phyloP scores from a whole-genome alignment of 2,329 filamentous ascomycete species.

The Colletotrichum echinochloae region DNA sequence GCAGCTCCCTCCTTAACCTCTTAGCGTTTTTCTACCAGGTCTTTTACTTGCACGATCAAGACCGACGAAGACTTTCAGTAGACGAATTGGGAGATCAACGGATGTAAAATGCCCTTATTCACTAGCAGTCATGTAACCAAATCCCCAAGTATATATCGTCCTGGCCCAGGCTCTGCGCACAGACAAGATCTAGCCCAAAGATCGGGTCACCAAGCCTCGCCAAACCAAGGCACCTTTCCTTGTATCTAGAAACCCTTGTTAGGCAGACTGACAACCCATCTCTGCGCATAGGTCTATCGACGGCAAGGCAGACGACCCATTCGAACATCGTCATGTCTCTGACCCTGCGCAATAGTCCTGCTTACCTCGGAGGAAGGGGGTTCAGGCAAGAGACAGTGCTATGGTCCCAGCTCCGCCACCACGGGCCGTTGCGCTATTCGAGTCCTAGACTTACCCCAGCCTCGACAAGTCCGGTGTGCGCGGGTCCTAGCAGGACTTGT shows the following conservation, averaged over 20 bases:
- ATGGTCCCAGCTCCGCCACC: conserved; percentile 24
- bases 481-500: neutral
- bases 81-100: neutral
- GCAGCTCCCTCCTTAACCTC: neutral
- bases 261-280: neutral
- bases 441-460: conserved; percentile 12
- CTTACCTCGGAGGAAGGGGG: no score
- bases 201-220: neutral
- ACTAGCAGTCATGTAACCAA: no score
- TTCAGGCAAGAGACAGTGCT: neutral
- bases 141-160: neutral
- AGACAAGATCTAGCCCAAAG: neutral
- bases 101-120: neutral
- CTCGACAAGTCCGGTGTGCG: neutral
- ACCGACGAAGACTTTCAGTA: neutral
- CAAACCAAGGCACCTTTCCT: neutral
- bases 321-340: neutral
- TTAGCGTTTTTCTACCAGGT: neutral
- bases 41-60: neutral
- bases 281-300: neutral
- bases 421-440: neutral
- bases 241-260: neutral
- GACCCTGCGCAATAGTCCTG: conserved; percentile 28
- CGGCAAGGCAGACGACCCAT: neutral
- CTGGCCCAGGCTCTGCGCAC: neutral